Percentiles rank a stretch among this genome's conserved stretches.
These are phyloP conservation scores for Coemansia sp. DNA, from an alignment of 192 early-diverging fungal genomes.

Conservation along the genomic window DNA sequence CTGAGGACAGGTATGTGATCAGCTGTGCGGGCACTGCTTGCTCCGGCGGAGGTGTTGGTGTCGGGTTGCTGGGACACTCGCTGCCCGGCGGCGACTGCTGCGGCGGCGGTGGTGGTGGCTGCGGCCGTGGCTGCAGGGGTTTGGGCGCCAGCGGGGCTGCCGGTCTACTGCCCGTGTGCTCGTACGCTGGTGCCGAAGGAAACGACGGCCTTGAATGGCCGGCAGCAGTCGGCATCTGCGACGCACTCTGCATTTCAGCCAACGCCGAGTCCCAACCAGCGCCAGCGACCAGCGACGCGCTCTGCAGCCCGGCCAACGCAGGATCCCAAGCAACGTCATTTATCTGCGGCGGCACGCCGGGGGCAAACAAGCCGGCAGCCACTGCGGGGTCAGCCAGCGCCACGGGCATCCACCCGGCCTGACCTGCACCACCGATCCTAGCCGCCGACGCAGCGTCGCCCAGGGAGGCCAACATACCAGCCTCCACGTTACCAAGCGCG, in stretches of 20 bases:
- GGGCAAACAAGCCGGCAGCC: no score
- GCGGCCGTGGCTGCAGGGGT: background rate
- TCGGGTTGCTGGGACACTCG: background rate
- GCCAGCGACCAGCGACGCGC: no score
- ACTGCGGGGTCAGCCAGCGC: conserved; percentile 14
- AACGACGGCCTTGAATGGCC: background rate
- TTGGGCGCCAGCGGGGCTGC: background rate
- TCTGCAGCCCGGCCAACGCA: no score
- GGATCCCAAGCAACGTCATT: no score
- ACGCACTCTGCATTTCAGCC: no score
- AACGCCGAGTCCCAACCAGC: no score
- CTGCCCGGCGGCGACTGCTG: background rate
- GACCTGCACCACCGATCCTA: background rate
- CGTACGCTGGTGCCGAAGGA: background rate
- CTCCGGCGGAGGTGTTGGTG: background rate
- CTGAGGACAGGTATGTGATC: conserved; percentile 23
- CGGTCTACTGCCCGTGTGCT: conserved; percentile 5
- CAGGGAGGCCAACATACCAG: conserved; percentile 40
- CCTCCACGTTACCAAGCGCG: conserved; percentile 28
- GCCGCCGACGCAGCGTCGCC: conserved; percentile 24
- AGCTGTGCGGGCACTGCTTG: conserved; percentile 28
- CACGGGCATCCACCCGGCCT: conserved; percentile 33
- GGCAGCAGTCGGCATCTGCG: background rate
- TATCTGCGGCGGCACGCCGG: no score
- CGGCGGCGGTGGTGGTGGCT: background rate